Evolutionary conservation across 1,139 yeast species (phyloP).

Genomic region (Sugiyamaella xylanicola): DNA sequence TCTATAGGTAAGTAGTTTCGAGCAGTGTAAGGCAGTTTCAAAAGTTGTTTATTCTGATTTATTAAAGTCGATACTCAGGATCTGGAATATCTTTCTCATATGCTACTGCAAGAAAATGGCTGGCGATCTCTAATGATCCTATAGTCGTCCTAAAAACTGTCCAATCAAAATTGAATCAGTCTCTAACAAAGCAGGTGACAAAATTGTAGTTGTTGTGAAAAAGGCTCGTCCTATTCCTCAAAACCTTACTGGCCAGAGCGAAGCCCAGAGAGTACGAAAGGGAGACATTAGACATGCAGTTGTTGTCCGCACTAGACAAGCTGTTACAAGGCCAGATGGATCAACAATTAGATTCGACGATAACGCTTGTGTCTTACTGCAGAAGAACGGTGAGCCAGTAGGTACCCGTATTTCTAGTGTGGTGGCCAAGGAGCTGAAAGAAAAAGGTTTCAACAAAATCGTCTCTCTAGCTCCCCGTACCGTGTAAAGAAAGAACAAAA

Average conservation of each 20-base stretch:
- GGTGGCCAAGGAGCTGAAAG: constrained; percentile 89
- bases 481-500: constrained; percentile 45
- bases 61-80: background rate
- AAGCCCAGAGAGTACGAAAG: constrained; percentile 75
- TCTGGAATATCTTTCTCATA: too few relatives aligned
- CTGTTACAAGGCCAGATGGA: constrained; percentile 84
- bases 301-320: constrained; percentile 89
- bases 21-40: too few relatives aligned
- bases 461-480: constrained; percentile 91
- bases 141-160: too few relatives aligned
- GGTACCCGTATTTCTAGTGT: constrained; percentile 93
- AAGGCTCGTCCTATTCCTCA: constrained; percentile 83
- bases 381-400: constrained; percentile 89
- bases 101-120: too few relatives aligned
- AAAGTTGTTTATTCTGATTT: background rate
- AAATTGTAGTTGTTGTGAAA: constrained; percentile 91
- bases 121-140: too few relatives aligned
- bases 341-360: constrained; percentile 87
- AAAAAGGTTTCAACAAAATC: constrained; percentile 81
- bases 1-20: constrained; percentile 55
- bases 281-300: constrained; percentile 97
- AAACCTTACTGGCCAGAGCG: constrained; percentile 41
- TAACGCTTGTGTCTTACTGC: constrained; percentile 93
- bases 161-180: too few relatives aligned
- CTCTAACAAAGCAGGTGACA: constrained; percentile 51